Evolutionary conservation across 2,329 filamentous ascomycete species (phyloP).

Genomic region (Colletotrichum cuscutae): DNA sequence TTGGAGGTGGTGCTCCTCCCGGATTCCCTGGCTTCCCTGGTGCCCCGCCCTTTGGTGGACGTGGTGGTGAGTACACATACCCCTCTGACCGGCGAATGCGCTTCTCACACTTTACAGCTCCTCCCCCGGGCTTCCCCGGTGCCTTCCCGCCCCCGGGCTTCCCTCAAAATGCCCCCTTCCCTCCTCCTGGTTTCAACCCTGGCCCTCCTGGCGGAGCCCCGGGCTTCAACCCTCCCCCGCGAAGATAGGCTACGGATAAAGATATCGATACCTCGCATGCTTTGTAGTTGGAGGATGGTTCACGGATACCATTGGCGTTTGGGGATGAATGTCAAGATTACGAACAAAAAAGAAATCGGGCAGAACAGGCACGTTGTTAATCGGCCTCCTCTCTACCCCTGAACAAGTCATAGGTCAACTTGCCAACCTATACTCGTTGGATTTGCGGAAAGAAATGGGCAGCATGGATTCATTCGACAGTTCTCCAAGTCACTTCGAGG

Average conservation of each 20-base stretch:
- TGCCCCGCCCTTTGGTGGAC: conserved; percentile 60
- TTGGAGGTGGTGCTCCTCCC: conserved; percentile 76
- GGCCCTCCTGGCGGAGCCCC: conserved; percentile 63
- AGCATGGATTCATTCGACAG: conserved; percentile 11
- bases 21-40: conserved; percentile 65
- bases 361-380: conserved; percentile 18
- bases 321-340: conserved; percentile 40
- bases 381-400: conserved; percentile 17
- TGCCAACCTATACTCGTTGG: conserved; percentile 10
- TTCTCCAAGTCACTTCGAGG: background rate
- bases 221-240: conserved; percentile 80
- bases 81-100: conserved; percentile 1
- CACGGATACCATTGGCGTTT: conserved; percentile 45
- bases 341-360: conserved; percentile 13
- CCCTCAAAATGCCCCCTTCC: conserved; percentile 51
- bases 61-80: conserved; percentile 60
- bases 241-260: conserved; percentile 55
- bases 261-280: conserved; percentile 35
- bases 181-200: conserved; percentile 63
- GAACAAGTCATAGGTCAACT: conserved; percentile 27
- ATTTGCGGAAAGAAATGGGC: conserved; percentile 20
- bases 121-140: conserved; percentile 62
- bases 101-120: conserved; percentile 50
- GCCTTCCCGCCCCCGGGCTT: conserved; percentile 59
- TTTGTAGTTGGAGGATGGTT: conserved; percentile 35